Evolutionary conservation across 1,284 basidiomycete genomes (phyloP), one percentile per base, ranked within the genome.

Genomic region (Xanthoconium separans): DNA sequence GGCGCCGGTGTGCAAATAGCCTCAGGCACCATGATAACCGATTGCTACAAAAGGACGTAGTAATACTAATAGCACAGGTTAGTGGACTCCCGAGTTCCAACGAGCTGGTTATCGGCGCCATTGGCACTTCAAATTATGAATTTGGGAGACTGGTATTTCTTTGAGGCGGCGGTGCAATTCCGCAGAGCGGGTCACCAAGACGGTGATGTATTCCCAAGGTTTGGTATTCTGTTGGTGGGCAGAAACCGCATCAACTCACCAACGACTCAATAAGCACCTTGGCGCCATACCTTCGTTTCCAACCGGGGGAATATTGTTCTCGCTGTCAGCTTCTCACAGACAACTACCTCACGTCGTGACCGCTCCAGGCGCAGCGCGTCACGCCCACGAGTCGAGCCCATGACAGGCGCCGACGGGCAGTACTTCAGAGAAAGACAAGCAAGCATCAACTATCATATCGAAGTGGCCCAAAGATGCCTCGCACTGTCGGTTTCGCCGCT

Each of bases 391-490:
- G 34, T n/a, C 41, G 30, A 39, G 16, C 24, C 31, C n/a, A 24
- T 33, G 20, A 20, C 13, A n/a, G 6, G 7, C n/a, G 36, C 34
- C 48, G 20, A 29, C 18, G 61, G 54, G 60, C 44, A 61, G 22
- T 20, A 24, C 46, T 54, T 65, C 41, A 33, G 50, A 20, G 50
- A 43, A 42, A 56, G 40, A 48, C 65, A 66, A 50, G 62, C 60
- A 31, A 56, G 30, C 2, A 66, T 68, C 53, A 54, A 65, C 44
- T 33, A 40, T 30, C 64, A 65, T 44, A 62, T 68, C 51, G 53
- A 65, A 41, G 44, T 48, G 33, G 50, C 58, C 13, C 52, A 44
- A 47, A 55, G 13, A 48, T 65, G 59, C 46, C 64, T 68, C 16
- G 53, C 61, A 0, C 10, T 33, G 27, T 50, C 59, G 30, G 10